A percentile compares a stretch with the other conserved stretches of the same genome.
Conservation (phyloP, 306 rosid genomes). For the Rosa lucieae region DNA sequence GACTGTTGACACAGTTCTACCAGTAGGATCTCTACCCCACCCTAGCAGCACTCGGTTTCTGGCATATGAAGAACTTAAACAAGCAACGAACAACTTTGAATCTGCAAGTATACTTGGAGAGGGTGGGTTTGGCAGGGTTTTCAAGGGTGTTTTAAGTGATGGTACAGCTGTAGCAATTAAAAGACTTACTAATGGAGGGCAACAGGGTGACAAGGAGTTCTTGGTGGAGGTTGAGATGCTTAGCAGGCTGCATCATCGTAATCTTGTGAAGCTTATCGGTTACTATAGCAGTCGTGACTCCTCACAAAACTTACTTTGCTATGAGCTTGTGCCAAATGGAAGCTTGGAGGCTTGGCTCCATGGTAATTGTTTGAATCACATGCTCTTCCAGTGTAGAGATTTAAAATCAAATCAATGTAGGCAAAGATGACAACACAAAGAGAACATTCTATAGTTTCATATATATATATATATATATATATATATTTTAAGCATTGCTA, state of each 20-base stretch:
- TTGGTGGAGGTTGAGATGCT: conserved; percentile 98
- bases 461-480: no score
- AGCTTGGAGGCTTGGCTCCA: conserved; percentile 99
- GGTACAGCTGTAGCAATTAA: conserved; percentile 98
- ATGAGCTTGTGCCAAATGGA: conserved; percentile 97
- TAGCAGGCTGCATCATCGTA: conserved; percentile 95
- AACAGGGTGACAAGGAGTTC: conserved; percentile 92
- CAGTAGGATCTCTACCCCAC: conserved; percentile 68
- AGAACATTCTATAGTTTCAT: not conserved
- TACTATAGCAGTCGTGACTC: conserved; percentile 80
- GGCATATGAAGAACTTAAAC: conserved; percentile 91
- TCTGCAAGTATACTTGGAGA: conserved; percentile 80
- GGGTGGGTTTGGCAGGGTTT: conserved; percentile 94
- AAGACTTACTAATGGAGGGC: conserved; percentile 91
- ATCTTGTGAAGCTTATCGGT: conserved; percentile 93
- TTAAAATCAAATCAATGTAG: not conserved
- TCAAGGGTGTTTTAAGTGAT: conserved; percentile 83
- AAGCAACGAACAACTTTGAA: conserved; percentile 95
- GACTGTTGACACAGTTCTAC: conserved; percentile 41
- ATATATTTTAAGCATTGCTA: not conserved
- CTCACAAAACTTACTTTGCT: conserved; percentile 92
- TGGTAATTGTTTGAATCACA: conserved; percentile 50
- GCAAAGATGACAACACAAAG: not conserved
- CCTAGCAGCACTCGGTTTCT: conserved; percentile 91
- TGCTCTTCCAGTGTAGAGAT: conserved; percentile 9